Evolutionary conservation across 164 flowering plant genomes (phyloP), one percentile per base, ranked within the genome.

Genomic region (Annona squamosa): DNA sequence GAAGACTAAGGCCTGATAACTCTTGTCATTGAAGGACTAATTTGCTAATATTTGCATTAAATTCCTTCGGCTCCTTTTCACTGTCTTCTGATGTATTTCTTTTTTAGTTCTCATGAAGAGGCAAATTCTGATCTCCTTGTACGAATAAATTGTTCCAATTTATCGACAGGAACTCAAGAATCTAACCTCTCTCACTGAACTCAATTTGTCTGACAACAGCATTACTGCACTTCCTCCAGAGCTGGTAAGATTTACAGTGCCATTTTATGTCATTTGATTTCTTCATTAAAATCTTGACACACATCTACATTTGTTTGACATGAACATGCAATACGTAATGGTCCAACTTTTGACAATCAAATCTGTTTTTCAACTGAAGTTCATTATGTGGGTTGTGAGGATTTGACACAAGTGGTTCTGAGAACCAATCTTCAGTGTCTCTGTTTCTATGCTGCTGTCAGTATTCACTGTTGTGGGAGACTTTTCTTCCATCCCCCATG

Each of bases 151-250:
- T 77, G 41, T 74, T 12, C 65, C 65, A 67, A 69, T 71, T 73
- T 68, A 65, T 44, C 16, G 82, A 81, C 92, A 95, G 99, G 93
- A 85, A 63, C 73, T 95, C 57, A 83, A 85, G 82, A 82, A 81
- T 83, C 82, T 91, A 18, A 84, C 86, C 48, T 82, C 90, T 77
- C 93, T 95, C n/a, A 77, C 75, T 12, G 94, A 89, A 85, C 90
- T 95, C 65, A 87, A 87, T 79, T 80, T 93, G 37, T 89, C 96
- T 68, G 90, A 93, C 85, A 95, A 95, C 77, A 86, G 84, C 78
- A 93, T 93, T 44, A 61, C 88, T 17, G 44, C 86, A 46, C 93
- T 95, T 70, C 96, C 98, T 13, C 85, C 91, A 9, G 86, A 90
- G 75, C 83, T 95, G 93, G 99, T 95, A 2, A 82, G 91, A 37